Base-by-base conservation (phyloP, 345 rosid genomes). In the Abelmoschus esculentus region DNA sequence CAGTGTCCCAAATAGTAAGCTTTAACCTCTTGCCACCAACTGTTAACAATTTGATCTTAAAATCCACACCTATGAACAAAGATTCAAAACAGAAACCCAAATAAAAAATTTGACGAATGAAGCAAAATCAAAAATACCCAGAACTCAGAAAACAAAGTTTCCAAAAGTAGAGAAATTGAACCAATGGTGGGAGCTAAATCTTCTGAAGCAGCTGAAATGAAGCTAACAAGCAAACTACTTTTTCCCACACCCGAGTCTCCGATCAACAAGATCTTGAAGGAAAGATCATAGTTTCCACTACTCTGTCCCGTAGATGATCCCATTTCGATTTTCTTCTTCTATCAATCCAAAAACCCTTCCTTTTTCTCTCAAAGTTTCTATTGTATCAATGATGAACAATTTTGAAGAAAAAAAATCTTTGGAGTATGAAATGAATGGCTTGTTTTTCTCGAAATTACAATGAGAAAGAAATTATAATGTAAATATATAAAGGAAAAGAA, bases 31-130 rank as follows among this genome's bases (percentile, higher is more conserved):
- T n/a, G n/a, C n/a, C n/a, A n/a, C n/a, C n/a, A n/a, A 93, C 91
- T 38, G 80, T 83, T 61, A 93, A 81, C 69, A 74, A 86, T 83
- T 91, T 89, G 90, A 93, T 89, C 86, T 93, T 93, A 77, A 93
- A 89, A 84, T 93, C 98, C 78, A 93, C 98, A 68, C 98, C 98
- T 93, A 61, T 70, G 14, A 44, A 59, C 10, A 56, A 22, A 36
- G 50, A 46, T 64, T 19, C 66, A 38, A 56, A 49, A 60, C 5
- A 38, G 18, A 26, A 73, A 47, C 38, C 42, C 62, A 31, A 58
- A 28, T 26, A 15, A 56, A 49, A 69, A 1, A 5, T 8, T 22
- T 18, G 28, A 7, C 28, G 0, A 18, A 17, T 18, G 18, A 53
- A 55, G 17, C 56, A 44, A 9, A 60, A 63, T 26, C 58, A 17